phyloP scores from a whole-genome alignment of 2,329 filamentous ascomycete species.

The Fusarium phyllophilum region DNA sequence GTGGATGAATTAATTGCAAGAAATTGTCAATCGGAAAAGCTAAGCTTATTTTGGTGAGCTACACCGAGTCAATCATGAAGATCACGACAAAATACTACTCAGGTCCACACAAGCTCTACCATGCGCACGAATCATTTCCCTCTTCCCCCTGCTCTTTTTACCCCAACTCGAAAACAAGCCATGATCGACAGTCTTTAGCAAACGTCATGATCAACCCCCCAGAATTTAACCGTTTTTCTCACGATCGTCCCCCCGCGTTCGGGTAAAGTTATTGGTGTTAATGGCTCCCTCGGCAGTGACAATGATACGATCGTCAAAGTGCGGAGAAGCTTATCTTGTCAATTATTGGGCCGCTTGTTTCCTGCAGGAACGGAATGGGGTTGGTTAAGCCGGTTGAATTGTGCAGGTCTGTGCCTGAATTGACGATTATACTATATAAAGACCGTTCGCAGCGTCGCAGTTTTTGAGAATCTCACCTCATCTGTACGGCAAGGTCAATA shows the following conservation, averaged over 20 bases:
- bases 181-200: constrained; percentile 14
- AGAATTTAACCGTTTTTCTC: constrained; percentile 19
- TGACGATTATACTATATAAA: background rate
- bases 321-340: constrained; percentile 17
- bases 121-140: constrained; percentile 30
- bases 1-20: constrained; percentile 14
- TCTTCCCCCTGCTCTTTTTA: background rate
- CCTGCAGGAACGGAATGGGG: background rate
- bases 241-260: constrained; percentile 13
- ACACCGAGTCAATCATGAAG: constrained; percentile 11
- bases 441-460: background rate
- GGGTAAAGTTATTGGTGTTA: constrained; percentile 18
- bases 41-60: constrained; percentile 7
- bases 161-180: constrained; percentile 13
- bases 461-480: background rate
- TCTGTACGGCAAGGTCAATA: background rate
- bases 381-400: constrained; percentile 2
- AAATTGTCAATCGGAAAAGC: constrained; percentile 1
- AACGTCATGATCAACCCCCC: constrained; percentile 25
- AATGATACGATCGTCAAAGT: constrained; percentile 22
- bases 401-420: background rate
- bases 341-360: constrained; percentile 33
- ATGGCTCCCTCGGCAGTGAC: background rate
- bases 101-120: constrained; percentile 5
- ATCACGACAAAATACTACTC: constrained; percentile 8